phyloP scores from a whole-genome alignment of 2,329 filamentous ascomycete species.

The Fulvia fulva region DNA sequence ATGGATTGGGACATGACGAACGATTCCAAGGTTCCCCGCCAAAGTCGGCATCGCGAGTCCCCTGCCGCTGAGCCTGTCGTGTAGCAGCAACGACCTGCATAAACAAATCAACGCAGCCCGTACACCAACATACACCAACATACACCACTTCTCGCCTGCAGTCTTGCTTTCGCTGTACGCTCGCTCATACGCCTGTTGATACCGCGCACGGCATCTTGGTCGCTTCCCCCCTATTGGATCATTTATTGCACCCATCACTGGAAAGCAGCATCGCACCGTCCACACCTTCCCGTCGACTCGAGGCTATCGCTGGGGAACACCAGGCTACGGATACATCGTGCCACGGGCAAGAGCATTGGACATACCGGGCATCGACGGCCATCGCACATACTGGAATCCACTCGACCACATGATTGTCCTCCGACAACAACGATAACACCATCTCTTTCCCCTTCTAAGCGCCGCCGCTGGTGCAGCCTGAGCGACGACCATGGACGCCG shows the following conservation, averaged over 20 bases:
- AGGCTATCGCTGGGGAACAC: not conserved
- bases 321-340: not conserved
- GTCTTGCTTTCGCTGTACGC: not conserved
- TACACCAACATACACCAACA: no score
- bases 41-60: no score
- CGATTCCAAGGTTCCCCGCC: no score
- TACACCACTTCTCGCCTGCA: not conserved
- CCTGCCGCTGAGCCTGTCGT: not conserved
- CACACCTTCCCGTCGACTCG: not conserved
- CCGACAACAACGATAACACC: slow-evolving; percentile 1
- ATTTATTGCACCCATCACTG: not conserved
- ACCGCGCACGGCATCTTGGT: not conserved
- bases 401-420: slow-evolving; percentile 1
- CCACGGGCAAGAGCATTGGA: slow-evolving; percentile 2
- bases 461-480: slow-evolving; percentile 3
- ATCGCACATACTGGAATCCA: not conserved
- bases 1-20: no score
- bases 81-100: not conserved
- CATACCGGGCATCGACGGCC: not conserved
- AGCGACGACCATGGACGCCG: slow-evolving; percentile 40
- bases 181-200: not conserved
- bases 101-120: not conserved
- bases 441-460: slow-evolving; percentile 1
- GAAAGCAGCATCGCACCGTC: not conserved
- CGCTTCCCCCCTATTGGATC: no score